Evolutionary conservation across 208 protist species (phyloP), one percentile per base, ranked within the genome.

Genomic region (Leishmania tarentolae): DNA sequence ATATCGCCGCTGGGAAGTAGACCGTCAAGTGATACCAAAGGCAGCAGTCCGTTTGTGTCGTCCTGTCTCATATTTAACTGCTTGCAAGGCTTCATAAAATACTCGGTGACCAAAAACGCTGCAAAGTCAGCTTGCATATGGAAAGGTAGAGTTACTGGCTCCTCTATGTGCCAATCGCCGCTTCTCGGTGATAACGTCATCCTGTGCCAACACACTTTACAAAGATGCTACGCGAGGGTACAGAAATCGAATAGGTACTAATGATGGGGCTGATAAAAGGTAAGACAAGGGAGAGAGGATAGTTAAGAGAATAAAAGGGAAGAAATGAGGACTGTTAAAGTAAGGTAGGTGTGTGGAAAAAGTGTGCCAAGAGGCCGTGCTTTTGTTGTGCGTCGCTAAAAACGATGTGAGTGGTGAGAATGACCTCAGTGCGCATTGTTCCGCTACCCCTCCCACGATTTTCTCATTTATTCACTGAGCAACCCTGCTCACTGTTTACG

Each of bases 61-160:
- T 63, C 46, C 1, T 53, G n/a, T 68, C 56, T 78, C 42, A 40
- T 44, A 8, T 76, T 52, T 4, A 85, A n/a, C 42, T 66, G 19
- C 40, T 66, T 81, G 65, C 50, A 69, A 11, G 77, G 76, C 15
- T 81, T 78, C 0, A 75, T 57, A 53, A 84, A 88, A 57, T 86
- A 86, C 19, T 83, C 72, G 19, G 31, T 80, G 0, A 85, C 77
- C 3, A 86, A 73, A 72, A 81, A 84, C 24, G 56, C 42, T 5
- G 78, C 81, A 50, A 88, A 88, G 11, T 83, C 75, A 56, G 74
- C 74, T 68, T 77, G 74, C 17, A 24, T 77, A 31, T 77, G 74
- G 11, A 37, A 66, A 4, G 35, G 31, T n/a, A 56, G 21, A 50
- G 40, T 61, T 28, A 44, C 44, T 1, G n/a, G 31, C 11, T 76